These are phyloP conservation scores for Acacia pycnantha DNA, from an alignment of 331 rosid genomes.

Conservation along the genomic window DNA sequence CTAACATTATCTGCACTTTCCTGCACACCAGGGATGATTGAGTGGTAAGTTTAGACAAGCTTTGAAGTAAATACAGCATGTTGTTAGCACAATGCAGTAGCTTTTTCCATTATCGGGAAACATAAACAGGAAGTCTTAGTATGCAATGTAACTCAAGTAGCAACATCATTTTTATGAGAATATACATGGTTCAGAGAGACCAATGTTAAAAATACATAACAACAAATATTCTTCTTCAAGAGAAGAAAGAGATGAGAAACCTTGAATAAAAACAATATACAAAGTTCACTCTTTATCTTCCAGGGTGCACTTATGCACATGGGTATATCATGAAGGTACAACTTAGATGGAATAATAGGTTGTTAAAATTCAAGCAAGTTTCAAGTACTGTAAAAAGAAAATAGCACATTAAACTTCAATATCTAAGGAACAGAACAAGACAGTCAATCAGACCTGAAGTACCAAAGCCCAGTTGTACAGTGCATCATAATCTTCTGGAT, in stretches of 20 bases:
- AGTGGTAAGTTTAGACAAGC: constrained; percentile 8
- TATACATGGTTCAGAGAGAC: constrained; percentile 12
- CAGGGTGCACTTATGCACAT: constrained; percentile 1
- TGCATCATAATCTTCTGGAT: constrained; percentile 90
- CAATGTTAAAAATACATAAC: constrained; percentile 8
- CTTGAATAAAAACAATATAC: background rate
- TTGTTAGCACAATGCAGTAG: constrained; percentile 10
- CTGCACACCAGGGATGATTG: constrained; percentile 50
- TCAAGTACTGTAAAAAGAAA: background rate
- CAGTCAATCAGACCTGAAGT: constrained; percentile 72
- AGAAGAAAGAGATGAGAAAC: background rate
- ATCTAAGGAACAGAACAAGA: constrained; percentile 23
- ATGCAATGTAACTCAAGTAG: constrained; percentile 1
- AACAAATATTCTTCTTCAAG: background rate
- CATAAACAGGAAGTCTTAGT: constrained; percentile 6
- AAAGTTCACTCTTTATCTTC: background rate
- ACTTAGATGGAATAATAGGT: background rate
- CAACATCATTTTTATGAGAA: constrained; percentile 22
- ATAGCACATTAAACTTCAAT: background rate
- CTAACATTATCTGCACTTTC: constrained; percentile 98
- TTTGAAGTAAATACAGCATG: constrained; percentile 1
- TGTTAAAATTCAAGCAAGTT: constrained; percentile 14
- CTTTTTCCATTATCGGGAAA: constrained; percentile 1
- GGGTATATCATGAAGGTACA: constrained; percentile 11
- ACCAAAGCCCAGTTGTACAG: constrained; percentile 98